These are phyloP conservation scores for Colletotrichum orchidophilum DNA, from an alignment of 2,329 filamentous ascomycete genomes.

Conservation along the genomic window DNA sequence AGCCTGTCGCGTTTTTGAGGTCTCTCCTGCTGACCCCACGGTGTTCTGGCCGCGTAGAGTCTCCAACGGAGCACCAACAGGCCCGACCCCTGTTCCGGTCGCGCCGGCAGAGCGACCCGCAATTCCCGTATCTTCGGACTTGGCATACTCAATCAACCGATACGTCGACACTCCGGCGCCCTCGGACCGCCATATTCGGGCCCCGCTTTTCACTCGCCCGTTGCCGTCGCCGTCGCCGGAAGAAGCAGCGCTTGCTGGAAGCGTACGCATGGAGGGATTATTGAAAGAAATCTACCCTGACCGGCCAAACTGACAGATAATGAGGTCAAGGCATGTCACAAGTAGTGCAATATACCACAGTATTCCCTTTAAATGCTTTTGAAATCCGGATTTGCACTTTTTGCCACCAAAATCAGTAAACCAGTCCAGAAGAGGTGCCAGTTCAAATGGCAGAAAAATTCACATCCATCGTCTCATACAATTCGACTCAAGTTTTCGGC, in stretches of 20 bases:
- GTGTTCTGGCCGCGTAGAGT: not conserved
- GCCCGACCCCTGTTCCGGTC: not conserved
- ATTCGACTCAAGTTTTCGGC: not conserved
- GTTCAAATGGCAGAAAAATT: too few relatives aligned
- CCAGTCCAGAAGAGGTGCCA: too few relatives aligned
- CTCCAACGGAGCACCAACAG: not conserved
- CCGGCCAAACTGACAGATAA: not conserved
- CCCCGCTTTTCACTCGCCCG: not conserved
- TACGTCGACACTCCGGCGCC: not conserved
- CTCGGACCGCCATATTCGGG: not conserved
- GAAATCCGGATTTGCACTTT: too few relatives aligned
- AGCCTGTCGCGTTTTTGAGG: not conserved
- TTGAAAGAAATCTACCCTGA: slow-evolving; percentile 7
- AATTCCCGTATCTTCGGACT: slow-evolving; percentile 15
- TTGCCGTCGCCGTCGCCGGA: not conserved
- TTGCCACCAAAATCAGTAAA: too few relatives aligned
- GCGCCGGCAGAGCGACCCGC: slow-evolving; percentile 7
- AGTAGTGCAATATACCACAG: too few relatives aligned
- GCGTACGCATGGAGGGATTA: slow-evolving; percentile 1
- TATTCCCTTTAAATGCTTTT: too few relatives aligned
- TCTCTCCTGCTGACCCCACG: not conserved
- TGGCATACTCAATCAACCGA: slow-evolving; percentile 9
- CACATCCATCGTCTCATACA: not conserved
- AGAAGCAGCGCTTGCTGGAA: not conserved
- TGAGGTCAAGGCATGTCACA: not conserved